Base-by-base conservation (phyloP, 495 filamentous ascomycete genomes). In the Neurospora sp. region DNA sequence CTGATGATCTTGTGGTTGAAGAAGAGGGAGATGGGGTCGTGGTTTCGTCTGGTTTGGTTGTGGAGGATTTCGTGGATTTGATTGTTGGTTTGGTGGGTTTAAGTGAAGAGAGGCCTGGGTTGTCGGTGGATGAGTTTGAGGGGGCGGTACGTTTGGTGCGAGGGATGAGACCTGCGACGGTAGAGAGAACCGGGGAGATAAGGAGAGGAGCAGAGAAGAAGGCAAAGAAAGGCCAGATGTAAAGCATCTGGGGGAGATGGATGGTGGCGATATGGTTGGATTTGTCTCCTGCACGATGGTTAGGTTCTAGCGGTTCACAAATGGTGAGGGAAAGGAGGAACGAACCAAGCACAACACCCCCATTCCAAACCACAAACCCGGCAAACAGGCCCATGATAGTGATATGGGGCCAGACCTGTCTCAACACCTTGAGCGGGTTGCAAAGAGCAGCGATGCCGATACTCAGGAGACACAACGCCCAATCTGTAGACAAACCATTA, bases 231-330 rank as follows among this genome's bases (percentile, higher is more conserved):
- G 94, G 91, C 90, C 93, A 95, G 77, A 98, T 89, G 80, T 99
- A 99, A 41, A 98, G 90, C 88, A 98, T 91, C 80, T 99, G 96
- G 3, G 96, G 86, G 59, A 97, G 80, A 77, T 99, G 96, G 22
- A 98, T 80, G 8, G 93, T 93, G 4, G 94, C 93, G 72, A 94
- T 84, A 78, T 99, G 96, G 77, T 97, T 97, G 37, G 92, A 90
- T 84, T 98, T 97, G 81, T 99, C 96, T 20, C 93, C 91, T 93
- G 70, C 2, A 1, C 41, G 9, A 10, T 48, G 8, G 41, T 73
- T 38, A 76, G 66, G n/a, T 48, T 46, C 6, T 4, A 1, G n/a
- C 22, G 1, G 20, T 27, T 59, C 22, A 40, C 7, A 11, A 11
- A 38, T 7, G 0, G 1, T 20, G 35, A 46, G 46, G 68, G 14